Conservation (phyloP, 768 basidiomycete genomes). For the Hysterangium stoloniferum region DNA sequence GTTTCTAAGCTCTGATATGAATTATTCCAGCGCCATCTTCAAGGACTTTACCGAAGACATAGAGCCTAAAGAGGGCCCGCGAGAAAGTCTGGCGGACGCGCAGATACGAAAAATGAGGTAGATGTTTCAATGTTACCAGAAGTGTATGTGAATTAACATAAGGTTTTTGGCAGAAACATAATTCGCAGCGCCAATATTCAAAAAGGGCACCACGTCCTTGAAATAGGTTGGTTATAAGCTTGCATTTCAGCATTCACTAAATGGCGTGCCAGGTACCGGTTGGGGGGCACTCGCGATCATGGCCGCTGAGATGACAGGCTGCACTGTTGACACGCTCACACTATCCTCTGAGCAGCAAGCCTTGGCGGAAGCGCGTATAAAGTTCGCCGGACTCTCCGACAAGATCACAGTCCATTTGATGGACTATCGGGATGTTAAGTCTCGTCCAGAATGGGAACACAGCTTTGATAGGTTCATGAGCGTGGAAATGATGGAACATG, state of each 20-base stretch:
- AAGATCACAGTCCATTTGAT: constrained; percentile 79
- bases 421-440: constrained; percentile 67
- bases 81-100: constrained; percentile 34
- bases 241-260: too few relatives aligned
- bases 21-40: constrained; percentile 90
- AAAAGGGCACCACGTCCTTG: constrained; percentile 51
- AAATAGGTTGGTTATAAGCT: constrained; percentile 51
- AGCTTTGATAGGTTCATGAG: constrained; percentile 52
- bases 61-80: not conserved
- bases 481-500: constrained; percentile 59
- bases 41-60: constrained; percentile 43
- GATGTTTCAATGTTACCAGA: constrained; percentile 2
- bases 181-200: constrained; percentile 55
- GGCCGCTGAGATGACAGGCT: constrained; percentile 41
- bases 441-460: constrained; percentile 72
- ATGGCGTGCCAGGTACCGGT: constrained; percentile 32
- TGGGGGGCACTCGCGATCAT: constrained; percentile 33
- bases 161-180: constrained; percentile 26
- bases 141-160: not conserved
- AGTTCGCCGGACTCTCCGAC: constrained; percentile 57
- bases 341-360: constrained; percentile 81
- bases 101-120: constrained; percentile 57
- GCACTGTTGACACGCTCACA: constrained; percentile 86
- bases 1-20: constrained; percentile 76
- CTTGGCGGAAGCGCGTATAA: constrained; percentile 80